A percentile compares a stretch with the other conserved stretches of the same genome.
Conservation (phyloP, 179 eudicot species). For the Corrigiola litoralis region DNA sequence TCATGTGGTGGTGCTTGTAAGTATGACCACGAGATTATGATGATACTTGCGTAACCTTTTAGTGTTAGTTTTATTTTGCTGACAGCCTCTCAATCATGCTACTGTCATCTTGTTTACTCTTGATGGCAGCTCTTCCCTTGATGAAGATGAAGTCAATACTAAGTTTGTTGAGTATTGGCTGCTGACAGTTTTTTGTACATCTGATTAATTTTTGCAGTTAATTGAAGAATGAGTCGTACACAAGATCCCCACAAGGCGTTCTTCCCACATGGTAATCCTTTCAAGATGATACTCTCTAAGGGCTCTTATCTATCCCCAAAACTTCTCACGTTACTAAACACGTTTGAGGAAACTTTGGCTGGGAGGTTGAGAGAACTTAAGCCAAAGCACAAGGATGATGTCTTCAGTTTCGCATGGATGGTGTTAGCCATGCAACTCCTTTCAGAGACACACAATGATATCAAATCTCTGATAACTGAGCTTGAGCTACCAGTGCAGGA, state of each 20-base stretch:
- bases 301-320: conserved; percentile 50
- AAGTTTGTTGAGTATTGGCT: not conserved
- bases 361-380: conserved; percentile 52
- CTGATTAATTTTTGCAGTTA: conserved; percentile 27
- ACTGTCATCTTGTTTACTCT: no score
- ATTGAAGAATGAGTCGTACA: conserved; percentile 55
- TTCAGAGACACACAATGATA: conserved; percentile 62
- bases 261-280: conserved; percentile 73
- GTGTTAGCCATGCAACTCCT: conserved; percentile 48
- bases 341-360: conserved; percentile 60
- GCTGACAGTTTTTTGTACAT: not conserved
- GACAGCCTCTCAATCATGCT: no score
- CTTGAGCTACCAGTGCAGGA: conserved; percentile 75
- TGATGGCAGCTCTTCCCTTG: no score
- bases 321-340: conserved; percentile 39
- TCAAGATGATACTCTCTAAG: conserved; percentile 56
- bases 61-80: no score
- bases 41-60: no score
- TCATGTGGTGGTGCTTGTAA: no score
- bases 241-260: conserved; percentile 59
- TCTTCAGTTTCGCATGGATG: conserved; percentile 78
- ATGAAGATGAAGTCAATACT: not conserved
- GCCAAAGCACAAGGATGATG: conserved; percentile 48
- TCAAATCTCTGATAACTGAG: conserved; percentile 56
- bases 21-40: no score